Conservation (phyloP, 352 stramenopile species). For the Pythium biforme region DNA sequence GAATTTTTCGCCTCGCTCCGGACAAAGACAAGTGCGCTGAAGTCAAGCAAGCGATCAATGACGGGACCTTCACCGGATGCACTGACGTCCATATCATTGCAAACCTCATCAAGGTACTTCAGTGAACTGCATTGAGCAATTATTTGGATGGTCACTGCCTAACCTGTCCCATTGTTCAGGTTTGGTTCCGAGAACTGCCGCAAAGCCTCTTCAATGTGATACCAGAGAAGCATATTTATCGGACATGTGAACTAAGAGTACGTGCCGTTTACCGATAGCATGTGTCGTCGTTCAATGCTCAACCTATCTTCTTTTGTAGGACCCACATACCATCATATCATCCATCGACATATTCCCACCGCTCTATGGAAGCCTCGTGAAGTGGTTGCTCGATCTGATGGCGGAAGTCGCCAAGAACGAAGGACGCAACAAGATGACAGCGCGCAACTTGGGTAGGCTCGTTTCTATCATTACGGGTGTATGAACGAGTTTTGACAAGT, state of each 20-base stretch:
- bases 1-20: slow-evolving; percentile 77
- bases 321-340: slow-evolving; percentile 34
- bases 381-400: slow-evolving; percentile 81
- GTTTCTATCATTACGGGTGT: no score
- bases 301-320: slow-evolving; percentile 23
- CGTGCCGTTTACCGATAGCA: background rate
- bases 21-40: slow-evolving; percentile 54
- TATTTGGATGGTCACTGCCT: slow-evolving; percentile 1
- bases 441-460: slow-evolving; percentile 71
- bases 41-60: slow-evolving; percentile 72
- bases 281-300: background rate
- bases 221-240: slow-evolving; percentile 58
- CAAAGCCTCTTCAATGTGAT: slow-evolving; percentile 68
- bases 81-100: slow-evolving; percentile 75
- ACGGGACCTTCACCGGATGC: slow-evolving; percentile 56
- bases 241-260: slow-evolving; percentile 47
- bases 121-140: background rate
- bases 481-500: no score
- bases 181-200: slow-evolving; percentile 82
- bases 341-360: slow-evolving; percentile 37
- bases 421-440: slow-evolving; percentile 73
- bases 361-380: slow-evolving; percentile 42
- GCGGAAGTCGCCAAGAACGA: slow-evolving; percentile 55
- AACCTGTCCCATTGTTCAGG: slow-evolving; percentile 25
- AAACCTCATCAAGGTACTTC: slow-evolving; percentile 73